Evolutionary conservation across 1,139 yeast species (phyloP), one percentile per base, ranked within the genome.

Genomic region (Debaryomyces nepalensis): DNA sequence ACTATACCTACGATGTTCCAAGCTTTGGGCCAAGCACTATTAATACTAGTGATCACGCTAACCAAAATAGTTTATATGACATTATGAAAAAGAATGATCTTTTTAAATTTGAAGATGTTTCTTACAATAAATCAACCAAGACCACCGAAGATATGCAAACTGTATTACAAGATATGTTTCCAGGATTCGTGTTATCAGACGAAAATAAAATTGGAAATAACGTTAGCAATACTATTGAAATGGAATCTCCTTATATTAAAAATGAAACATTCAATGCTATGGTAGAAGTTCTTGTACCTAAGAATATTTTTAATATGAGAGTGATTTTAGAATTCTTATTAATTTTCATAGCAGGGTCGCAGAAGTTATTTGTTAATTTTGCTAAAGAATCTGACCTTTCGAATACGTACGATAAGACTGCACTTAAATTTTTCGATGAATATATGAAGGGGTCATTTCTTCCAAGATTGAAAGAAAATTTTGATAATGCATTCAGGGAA

Each of bases 261-360:
- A 79, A 72, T 49, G 87, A 81, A 48, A 64, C 75, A 4, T 73
- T 73, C 48, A 71, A 66, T 50, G 73, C 80, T 10, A 74, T 75
- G 49, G 84, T 86, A 42, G 84, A 84, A 46, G 77, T 85, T 1
- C 68, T 91, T 33, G 87, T 87, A 1, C 83, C 87, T 0, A 81
- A 89, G 4, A 82, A 82, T 54, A 77, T 89, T n/a, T 82, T 86
- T 63, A 88, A 90, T 55, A 87, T 90, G 84, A 77, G 95, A 50
- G 77, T 87, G 3, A 77, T 89, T 20, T 61, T 83, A 44, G 88
- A 82, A 44, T 77, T 79, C 39, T 77, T 84, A 23, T 73, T 84
- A 39, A 64, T 77, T 10, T 83, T 84, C 52, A 64, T 77, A 18
- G 79, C 81, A 19, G 75, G 81, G 2, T 68, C 83, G 1, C 68